Evolutionary conservation across 108 stramenopile genomes (phyloP).

Genomic region (Skeletonema grethae): DNA sequence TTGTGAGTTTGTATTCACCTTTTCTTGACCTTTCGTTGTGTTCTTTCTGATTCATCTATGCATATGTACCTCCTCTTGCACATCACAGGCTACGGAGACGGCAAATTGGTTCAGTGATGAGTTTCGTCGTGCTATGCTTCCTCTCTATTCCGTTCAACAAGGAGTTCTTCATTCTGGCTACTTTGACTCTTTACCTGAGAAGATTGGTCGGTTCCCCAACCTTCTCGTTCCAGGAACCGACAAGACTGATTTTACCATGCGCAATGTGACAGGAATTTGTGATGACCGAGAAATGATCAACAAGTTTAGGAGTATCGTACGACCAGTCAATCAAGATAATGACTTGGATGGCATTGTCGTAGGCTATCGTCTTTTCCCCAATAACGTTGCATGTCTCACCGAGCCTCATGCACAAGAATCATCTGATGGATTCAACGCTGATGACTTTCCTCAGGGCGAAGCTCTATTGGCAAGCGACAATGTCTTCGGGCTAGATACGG

Average conservation of each 20-base stretch:
- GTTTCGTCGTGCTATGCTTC: constrained; percentile 39
- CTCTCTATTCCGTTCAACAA: constrained; percentile 37
- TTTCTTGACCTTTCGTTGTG: not conserved
- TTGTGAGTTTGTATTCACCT: not conserved
- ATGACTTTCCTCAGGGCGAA: constrained; percentile 29
- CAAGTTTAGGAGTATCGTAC: constrained; percentile 24
- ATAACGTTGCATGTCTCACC: constrained; percentile 34
- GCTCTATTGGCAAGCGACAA: constrained; percentile 11
- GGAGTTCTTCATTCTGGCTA: constrained; percentile 30
- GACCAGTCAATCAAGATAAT: constrained; percentile 28
- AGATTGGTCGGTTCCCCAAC: constrained; percentile 31
- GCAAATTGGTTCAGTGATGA: constrained; percentile 36
- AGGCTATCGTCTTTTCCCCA: constrained; percentile 41
- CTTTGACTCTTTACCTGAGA: constrained; percentile 24
- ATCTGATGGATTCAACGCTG: constrained; percentile 9
- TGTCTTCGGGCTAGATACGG: constrained; percentile 29
- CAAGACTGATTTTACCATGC: constrained; percentile 4
- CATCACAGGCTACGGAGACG: constrained; percentile 28
- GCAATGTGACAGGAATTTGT: constrained; percentile 41
- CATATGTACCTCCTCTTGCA: not conserved
- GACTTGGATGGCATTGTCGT: constrained; percentile 36
- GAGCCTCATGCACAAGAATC: constrained; percentile 20
- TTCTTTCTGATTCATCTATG: not conserved
- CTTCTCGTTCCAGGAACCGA: constrained; percentile 4
- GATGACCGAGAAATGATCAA: constrained; percentile 14